These are phyloP conservation scores for Aspergillus indologenus DNA, from an alignment of 495 filamentous ascomycete genomes.

Conservation along the genomic window DNA sequence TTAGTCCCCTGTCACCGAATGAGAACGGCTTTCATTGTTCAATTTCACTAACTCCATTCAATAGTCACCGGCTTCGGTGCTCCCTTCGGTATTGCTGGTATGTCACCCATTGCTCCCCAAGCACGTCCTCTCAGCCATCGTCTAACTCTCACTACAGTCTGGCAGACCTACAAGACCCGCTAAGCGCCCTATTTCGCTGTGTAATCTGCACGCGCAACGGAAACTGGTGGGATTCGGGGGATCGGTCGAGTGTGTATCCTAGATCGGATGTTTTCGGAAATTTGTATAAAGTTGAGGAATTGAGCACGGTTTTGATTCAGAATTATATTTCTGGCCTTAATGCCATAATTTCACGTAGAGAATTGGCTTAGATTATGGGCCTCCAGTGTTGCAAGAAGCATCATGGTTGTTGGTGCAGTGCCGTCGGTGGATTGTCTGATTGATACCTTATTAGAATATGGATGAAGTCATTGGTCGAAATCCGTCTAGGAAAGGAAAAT, in stretches of 20 bases:
- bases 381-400: background rate
- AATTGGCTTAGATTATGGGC: constrained; percentile 19
- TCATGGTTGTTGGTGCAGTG: constrained; percentile 8
- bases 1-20: constrained; percentile 38
- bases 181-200: constrained; percentile 26
- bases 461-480: constrained; percentile 52
- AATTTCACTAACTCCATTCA: constrained; percentile 30
- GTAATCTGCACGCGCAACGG: constrained; percentile 20
- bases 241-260: constrained; percentile 25
- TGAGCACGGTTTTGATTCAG: constrained; percentile 26
- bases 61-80: constrained; percentile 69
- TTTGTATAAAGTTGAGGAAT: constrained; percentile 48
- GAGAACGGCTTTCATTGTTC: constrained; percentile 9
- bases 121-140: constrained; percentile 14
- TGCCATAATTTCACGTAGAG: background rate
- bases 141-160: constrained; percentile 53
- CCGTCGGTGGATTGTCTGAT: constrained; percentile 17
- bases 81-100: constrained; percentile 82
- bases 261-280: constrained; percentile 29
- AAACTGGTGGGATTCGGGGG: constrained; percentile 17
- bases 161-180: constrained; percentile 77
- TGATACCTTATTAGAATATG: constrained; percentile 36
- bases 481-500: constrained; percentile 35
- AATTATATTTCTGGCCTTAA: background rate
- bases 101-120: constrained; percentile 32